These are phyloP conservation scores for Acaromyces ingoldii DNA, from an alignment of 1,284 basidiomycete species.

Conservation along the genomic window DNA sequence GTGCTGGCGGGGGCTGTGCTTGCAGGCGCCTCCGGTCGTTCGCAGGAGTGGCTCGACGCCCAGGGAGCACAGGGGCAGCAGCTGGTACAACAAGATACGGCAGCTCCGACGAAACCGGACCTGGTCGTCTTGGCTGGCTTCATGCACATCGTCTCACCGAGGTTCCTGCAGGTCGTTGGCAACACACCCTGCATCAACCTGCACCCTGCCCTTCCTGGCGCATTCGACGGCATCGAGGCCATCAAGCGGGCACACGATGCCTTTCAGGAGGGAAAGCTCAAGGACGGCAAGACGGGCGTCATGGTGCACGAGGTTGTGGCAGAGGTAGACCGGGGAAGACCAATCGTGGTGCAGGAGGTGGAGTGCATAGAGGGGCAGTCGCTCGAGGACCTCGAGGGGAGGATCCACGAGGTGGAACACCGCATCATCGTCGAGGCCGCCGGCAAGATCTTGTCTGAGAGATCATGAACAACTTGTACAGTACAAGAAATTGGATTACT, in stretches of 20 bases:
- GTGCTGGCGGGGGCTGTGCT: constrained; percentile 73
- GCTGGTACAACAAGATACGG: not conserved
- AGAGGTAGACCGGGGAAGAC: constrained; percentile 87
- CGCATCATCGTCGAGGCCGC: constrained; percentile 83
- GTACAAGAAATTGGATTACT: not conserved
- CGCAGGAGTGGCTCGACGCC: not conserved
- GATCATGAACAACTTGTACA: not conserved
- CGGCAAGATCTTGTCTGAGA: constrained; percentile 58
- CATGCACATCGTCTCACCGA: constrained; percentile 79
- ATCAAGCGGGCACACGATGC: constrained; percentile 85
- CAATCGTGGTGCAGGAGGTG: constrained; percentile 74
- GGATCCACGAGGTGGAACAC: constrained; percentile 81
- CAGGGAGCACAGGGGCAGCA: not conserved
- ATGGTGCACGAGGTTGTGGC: constrained; percentile 94
- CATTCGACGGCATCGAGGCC: constrained; percentile 88
- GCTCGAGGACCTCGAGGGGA: constrained; percentile 68
- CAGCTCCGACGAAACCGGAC: constrained; percentile 59
- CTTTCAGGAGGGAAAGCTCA: not conserved
- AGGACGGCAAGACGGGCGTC: constrained; percentile 61
- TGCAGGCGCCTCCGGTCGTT: constrained; percentile 14
- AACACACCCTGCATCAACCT: constrained; percentile 86
- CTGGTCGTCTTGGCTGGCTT: constrained; percentile 89
- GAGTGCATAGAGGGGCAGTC: constrained; percentile 67
- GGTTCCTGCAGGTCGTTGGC: constrained; percentile 54
- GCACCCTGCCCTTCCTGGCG: constrained; percentile 89